Conservation (phyloP, 2,329 filamentous ascomycete species). For the Aspergillus flavus region DNA sequence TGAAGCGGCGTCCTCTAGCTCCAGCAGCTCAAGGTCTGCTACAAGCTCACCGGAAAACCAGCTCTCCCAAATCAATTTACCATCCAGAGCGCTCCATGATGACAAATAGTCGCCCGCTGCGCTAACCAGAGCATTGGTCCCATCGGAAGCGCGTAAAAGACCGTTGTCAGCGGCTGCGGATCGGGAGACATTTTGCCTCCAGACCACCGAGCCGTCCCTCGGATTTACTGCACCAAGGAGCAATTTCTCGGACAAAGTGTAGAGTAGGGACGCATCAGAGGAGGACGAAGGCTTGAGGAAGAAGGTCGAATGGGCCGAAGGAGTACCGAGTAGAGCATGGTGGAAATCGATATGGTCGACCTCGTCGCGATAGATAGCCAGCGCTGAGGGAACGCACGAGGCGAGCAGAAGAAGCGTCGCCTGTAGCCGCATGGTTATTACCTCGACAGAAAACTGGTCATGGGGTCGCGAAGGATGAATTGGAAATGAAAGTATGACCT, state of each 20-base stretch:
- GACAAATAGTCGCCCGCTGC: conserved; percentile 71
- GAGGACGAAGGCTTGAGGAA: conserved; percentile 84
- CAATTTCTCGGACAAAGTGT: conserved; percentile 82
- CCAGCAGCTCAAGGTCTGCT: conserved; percentile 69
- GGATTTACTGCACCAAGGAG: conserved; percentile 89
- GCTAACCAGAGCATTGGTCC: conserved; percentile 75
- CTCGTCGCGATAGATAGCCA: conserved; percentile 84
- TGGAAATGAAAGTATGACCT: conserved; percentile 17
- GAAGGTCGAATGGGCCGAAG: conserved; percentile 82
- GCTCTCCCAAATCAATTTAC: conserved; percentile 75
- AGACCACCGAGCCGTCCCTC: conserved; percentile 78
- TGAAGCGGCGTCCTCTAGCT: conserved; percentile 61
- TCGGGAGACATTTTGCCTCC: conserved; percentile 75
- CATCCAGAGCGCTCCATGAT: conserved; percentile 81
- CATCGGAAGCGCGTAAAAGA: conserved; percentile 72
- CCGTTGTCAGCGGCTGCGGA: conserved; percentile 33
- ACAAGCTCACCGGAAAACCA: conserved; percentile 54
- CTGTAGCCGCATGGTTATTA: conserved; percentile 44
- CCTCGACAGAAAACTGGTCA: conserved; percentile 32
- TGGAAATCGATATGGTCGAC: conserved; percentile 92
- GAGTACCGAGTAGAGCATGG: conserved; percentile 81
- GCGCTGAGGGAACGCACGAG: conserved; percentile 53
- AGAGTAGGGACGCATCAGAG: conserved; percentile 86
- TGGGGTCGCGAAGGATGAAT: conserved; percentile 26
- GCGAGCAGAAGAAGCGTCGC: conserved; percentile 42